Percentiles rank a stretch among this genome's conserved stretches.
phyloP scores from a whole-genome alignment of 2,329 filamentous ascomycete species.

The Lecanicillium sp. region DNA sequence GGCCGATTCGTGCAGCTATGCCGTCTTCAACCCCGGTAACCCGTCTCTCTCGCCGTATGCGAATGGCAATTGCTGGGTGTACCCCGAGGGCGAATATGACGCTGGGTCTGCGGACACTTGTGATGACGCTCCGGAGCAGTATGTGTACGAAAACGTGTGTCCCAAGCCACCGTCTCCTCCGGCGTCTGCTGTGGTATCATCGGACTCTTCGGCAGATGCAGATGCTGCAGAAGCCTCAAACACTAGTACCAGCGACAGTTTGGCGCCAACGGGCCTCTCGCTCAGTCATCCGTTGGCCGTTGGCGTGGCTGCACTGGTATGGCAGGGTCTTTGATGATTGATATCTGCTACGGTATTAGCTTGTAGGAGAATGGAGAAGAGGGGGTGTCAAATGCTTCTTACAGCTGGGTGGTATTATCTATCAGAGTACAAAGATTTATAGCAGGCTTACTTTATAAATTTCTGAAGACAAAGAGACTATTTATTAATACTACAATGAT shows the following conservation, averaged over 20 bases:
- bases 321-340: neutral
- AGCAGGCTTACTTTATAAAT: too few relatives aligned
- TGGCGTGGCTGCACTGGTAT: neutral
- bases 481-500: too few relatives aligned
- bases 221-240: slow-evolving; percentile 4
- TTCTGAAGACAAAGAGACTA: too few relatives aligned
- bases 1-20: slow-evolving; percentile 18
- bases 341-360: too few relatives aligned
- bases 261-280: neutral
- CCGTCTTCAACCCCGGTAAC: slow-evolving; percentile 17
- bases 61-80: slow-evolving; percentile 21
- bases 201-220: neutral
- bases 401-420: too few relatives aligned
- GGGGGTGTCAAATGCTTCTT: too few relatives aligned
- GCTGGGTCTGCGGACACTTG: slow-evolving; percentile 13
- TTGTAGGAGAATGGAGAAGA: too few relatives aligned
- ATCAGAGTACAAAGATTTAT: too few relatives aligned
- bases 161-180: slow-evolving; percentile 15
- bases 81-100: slow-evolving; percentile 18
- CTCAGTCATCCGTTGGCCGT: neutral
- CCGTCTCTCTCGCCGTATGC: slow-evolving; percentile 13
- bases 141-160: slow-evolving; percentile 21
- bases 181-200: neutral
- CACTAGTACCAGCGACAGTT: slow-evolving; percentile 1
- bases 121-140: slow-evolving; percentile 16